phyloP scores from a whole-genome alignment of 179 eudicot genomes.

The Beta lomatogona region DNA sequence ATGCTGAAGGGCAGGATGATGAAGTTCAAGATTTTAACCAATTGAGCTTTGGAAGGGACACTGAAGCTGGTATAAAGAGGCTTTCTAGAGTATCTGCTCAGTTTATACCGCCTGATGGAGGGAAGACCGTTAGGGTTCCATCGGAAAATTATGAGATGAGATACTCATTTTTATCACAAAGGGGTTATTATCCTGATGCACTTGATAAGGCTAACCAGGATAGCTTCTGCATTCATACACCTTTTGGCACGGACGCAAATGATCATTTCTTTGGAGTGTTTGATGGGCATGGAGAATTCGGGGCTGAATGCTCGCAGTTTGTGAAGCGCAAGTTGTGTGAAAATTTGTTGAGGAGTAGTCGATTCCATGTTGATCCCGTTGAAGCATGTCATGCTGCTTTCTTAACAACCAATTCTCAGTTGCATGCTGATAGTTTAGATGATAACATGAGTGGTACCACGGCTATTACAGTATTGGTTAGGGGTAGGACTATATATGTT shows the following conservation, averaged over 20 bases:
- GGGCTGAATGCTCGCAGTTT: conserved; percentile 93
- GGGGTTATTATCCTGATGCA: conserved; percentile 99
- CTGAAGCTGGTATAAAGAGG: conserved; percentile 81
- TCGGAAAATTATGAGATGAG: conserved; percentile 65
- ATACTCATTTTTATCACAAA: conserved; percentile 83
- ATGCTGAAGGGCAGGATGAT: conserved; percentile 53
- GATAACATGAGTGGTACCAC: conserved; percentile 99
- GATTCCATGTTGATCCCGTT: conserved; percentile 62
- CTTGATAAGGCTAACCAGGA: conserved; percentile 99
- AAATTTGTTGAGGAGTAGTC: conserved; percentile 75
- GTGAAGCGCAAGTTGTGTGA: conserved; percentile 84
- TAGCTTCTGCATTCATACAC: conserved; percentile 96
- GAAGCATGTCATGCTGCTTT: conserved; percentile 88
- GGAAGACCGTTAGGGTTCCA: conserved; percentile 68
- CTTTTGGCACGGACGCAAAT: conserved; percentile 79
- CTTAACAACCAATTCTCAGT: conserved; percentile 74
- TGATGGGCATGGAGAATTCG: conserved; percentile 97
- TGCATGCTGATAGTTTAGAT: conserved; percentile 82
- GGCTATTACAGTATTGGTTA: conserved; percentile 83
- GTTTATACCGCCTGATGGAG: conserved; percentile 88
- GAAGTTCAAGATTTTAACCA: conserved; percentile 54
- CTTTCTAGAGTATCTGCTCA: conserved; percentile 87
- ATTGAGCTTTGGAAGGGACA: conserved; percentile 56
- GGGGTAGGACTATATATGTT: conserved; percentile 77
- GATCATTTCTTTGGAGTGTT: conserved; percentile 95